These are phyloP conservation scores for Gamsiella multidivaricata DNA, from an alignment of 192 early-diverging fungal genomes.

Conservation along the genomic window DNA sequence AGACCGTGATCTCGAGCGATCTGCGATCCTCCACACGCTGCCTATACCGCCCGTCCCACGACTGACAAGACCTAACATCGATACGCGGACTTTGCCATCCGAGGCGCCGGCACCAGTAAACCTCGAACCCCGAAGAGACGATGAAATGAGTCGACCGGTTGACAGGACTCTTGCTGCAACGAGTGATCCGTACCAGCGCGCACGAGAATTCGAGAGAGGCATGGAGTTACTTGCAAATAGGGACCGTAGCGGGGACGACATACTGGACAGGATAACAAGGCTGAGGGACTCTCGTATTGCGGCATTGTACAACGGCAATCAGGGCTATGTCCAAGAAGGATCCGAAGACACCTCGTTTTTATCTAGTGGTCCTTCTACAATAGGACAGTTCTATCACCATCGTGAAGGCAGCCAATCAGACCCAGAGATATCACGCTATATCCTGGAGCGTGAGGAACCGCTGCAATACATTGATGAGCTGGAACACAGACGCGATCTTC, in stretches of 20 bases:
- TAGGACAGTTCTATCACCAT: constrained; percentile 28
- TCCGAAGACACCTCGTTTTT: constrained; percentile 9
- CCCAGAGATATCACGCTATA: constrained; percentile 33
- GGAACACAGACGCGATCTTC: too few species aligned
- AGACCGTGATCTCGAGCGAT: constrained; percentile 15
- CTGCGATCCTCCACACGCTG: constrained; percentile 8
- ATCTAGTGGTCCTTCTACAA: neutral
- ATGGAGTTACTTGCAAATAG: too few species aligned
- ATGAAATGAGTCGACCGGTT: neutral
- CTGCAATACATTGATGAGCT: too few species aligned
- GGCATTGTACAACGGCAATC: neutral
- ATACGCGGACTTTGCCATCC: neutral
- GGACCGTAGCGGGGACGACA: too few species aligned
- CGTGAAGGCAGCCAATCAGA: constrained; percentile 41
- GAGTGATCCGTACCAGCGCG: neutral
- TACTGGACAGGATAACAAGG: too few species aligned
- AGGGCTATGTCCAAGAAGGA: neutral
- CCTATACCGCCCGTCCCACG: constrained; percentile 6
- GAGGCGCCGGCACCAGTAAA: neutral
- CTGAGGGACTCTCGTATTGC: neutral
- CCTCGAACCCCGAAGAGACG: neutral
- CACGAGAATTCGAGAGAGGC: neutral
- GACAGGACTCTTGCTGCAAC: neutral
- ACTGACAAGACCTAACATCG: neutral
- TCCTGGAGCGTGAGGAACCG: constrained; percentile 20